Evolutionary conservation across 768 basidiomycete species (phyloP).

Genomic region (Lepiota brunneoincarnata): DNA sequence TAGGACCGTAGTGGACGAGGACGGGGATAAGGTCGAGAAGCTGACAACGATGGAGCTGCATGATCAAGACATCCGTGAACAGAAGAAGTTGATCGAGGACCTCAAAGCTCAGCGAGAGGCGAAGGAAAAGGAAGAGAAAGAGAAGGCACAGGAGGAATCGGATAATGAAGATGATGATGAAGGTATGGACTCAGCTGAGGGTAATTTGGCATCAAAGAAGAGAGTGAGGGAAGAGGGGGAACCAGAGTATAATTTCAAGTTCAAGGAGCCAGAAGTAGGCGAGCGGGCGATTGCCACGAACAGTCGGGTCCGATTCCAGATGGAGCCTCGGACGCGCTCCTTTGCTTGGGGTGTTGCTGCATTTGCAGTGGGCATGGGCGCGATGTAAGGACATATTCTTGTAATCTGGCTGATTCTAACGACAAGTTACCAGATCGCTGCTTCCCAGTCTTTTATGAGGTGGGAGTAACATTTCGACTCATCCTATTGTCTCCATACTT

Average conservation of each 20-base stretch:
- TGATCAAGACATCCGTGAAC: conserved; percentile 71
- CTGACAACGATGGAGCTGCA: conserved; percentile 61
- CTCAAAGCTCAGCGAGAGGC: conserved; percentile 64
- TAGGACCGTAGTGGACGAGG: conserved; percentile 65
- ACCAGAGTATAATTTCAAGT: conserved; percentile 51
- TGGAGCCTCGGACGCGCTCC: conserved; percentile 70
- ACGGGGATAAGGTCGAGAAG: conserved; percentile 51
- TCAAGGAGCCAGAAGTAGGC: conserved; percentile 65
- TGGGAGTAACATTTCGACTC: conserved; percentile 10
- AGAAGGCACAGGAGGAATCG: conserved; percentile 15
- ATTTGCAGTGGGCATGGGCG: conserved; percentile 80
- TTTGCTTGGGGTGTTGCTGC: conserved; percentile 82
- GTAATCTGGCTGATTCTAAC: background rate
- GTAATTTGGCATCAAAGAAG: conserved; percentile 29
- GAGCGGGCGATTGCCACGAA: conserved; percentile 57
- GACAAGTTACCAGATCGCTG: conserved; percentile 39
- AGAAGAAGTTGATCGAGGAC: conserved; percentile 70
- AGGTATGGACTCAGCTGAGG: conserved; percentile 40
- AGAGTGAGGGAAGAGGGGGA: conserved; percentile 56
- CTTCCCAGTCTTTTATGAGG: conserved; percentile 61
- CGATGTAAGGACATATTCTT: conserved; percentile 56
- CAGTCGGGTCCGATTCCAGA: conserved; percentile 53
- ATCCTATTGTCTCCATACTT: conserved; percentile 11
- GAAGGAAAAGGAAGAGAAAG: background rate
- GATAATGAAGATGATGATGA: conserved; percentile 21